Evolutionary conservation across 495 filamentous ascomycete species (phyloP), one percentile per base, ranked within the genome.

Genomic region (Penicillium samsonianum): DNA sequence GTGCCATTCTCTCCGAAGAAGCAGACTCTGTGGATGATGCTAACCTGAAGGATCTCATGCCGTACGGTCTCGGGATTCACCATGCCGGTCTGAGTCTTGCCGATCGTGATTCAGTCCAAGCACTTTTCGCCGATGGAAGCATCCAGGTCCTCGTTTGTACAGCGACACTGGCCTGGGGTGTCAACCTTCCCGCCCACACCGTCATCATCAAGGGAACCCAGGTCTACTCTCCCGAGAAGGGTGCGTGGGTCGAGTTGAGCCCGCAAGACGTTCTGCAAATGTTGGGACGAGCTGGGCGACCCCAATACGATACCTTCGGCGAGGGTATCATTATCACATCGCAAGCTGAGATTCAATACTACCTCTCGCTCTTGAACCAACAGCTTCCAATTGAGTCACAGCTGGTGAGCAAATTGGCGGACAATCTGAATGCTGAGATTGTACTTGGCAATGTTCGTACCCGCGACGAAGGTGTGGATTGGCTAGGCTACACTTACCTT

Each of bases 261-360:
- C 94, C 95, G 11, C 94, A 99, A 66, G 94, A 99, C 73, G 93
- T 98, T 41, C 79, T 99, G 33, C 94, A 99, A 71, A 99, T 99
- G 94, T 85, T 99, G 61, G 94, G 94, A 63, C 91, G 94, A 76
- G 94, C 94, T 42, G 94, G 94, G 68, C 85, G 94, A 53, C 94
- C 94, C 9, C 94, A 99, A 63, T 99, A 91, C 65, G 94, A 99
- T 71, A 97, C 92, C 0, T 98, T 94, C 65, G 94, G 94, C 65
- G 94, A 98, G 63, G 94, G 94, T 70, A 96, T 98, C 67, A 98
- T 99, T 68, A 98, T 99, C 64, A 99, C 94, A 0, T 91, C 90
- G 2, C 93, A 98, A 66, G 76, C 80, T 16, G 94, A 99, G 73
- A 90, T 98, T 66, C 91, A 96, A 57, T 99, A 97, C 71, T 99